Percentiles rank a stretch among this genome's conserved stretches.
These are phyloP conservation scores for Circinella minor DNA, from an alignment of 371 early-diverging fungal genomes.

Conservation along the genomic window DNA sequence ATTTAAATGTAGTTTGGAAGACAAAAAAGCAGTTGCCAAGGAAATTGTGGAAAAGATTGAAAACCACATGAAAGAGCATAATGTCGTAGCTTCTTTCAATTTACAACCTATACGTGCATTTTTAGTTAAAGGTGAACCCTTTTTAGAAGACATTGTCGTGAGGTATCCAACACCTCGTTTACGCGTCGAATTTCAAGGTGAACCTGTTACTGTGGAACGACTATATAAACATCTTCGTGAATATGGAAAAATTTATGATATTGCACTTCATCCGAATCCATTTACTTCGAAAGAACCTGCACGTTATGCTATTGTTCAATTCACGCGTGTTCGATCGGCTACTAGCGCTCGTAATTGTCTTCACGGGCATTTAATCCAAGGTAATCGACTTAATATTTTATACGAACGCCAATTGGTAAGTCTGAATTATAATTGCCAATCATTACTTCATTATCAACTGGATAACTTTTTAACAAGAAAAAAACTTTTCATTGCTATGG, in stretches of 20 bases:
- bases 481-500: too few species aligned
- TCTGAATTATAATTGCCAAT: background rate
- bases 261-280: conserved; percentile 63
- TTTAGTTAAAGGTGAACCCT: conserved; percentile 80
- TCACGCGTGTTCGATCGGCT: conserved; percentile 75
- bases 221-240: conserved; percentile 77
- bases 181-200: conserved; percentile 77
- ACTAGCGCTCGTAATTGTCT: conserved; percentile 91
- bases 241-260: conserved; percentile 85
- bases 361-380: conserved; percentile 74
- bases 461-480: too few species aligned
- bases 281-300: conserved; percentile 70
- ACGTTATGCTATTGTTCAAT: conserved; percentile 80
- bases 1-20: conserved; percentile 33
- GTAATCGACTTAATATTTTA: conserved; percentile 66
- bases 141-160: conserved; percentile 84
- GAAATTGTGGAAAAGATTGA: conserved; percentile 39
- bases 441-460: background rate
- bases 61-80: conserved; percentile 40
- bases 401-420: conserved; percentile 72
- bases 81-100: conserved; percentile 64
- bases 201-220: conserved; percentile 68
- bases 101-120: conserved; percentile 65
- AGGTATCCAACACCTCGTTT: conserved; percentile 73
- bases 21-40: conserved; percentile 29